Conservation (phyloP, 345 rosid species). For the Hirschfeldia incana region DNA sequence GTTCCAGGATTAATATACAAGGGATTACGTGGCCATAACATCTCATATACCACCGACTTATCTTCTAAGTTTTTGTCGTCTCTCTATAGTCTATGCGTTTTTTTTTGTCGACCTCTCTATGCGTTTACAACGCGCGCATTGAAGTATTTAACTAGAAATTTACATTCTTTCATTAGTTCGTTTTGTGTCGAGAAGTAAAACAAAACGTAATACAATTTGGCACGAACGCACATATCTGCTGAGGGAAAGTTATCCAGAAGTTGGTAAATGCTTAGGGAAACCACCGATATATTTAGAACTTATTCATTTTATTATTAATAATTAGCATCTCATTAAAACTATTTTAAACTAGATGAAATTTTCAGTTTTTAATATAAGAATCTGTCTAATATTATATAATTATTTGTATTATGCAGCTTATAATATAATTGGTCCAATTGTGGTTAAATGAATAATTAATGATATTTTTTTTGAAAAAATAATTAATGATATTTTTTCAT, state of each 20-base stretch:
- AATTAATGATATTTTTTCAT: too few species aligned
- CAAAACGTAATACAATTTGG: neutral
- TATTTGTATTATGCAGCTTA: too few species aligned
- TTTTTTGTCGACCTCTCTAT: neutral
- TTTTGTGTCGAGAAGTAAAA: neutral
- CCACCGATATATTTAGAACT: neutral
- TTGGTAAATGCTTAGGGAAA: neutral
- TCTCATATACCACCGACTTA: neutral
- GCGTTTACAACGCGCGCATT: neutral
- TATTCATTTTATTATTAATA: too few species aligned
- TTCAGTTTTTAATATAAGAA: too few species aligned
- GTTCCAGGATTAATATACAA: too few species aligned
- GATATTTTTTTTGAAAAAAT: too few species aligned
- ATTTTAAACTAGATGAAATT: too few species aligned
- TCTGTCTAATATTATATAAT: too few species aligned
- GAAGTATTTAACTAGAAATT: neutral
- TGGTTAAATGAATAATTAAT: too few species aligned
- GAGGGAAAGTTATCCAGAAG: neutral
- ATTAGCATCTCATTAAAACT: too few species aligned
- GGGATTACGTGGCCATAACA: neutral
- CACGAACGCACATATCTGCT: neutral
- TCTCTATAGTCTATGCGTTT: neutral
- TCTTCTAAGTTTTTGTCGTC: neutral
- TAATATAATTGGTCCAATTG: too few species aligned
- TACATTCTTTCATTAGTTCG: neutral